Evolutionary conservation across 768 basidiomycete genomes (phyloP), one percentile per base, ranked within the genome.

Genomic region (Tubosaeta sp.): DNA sequence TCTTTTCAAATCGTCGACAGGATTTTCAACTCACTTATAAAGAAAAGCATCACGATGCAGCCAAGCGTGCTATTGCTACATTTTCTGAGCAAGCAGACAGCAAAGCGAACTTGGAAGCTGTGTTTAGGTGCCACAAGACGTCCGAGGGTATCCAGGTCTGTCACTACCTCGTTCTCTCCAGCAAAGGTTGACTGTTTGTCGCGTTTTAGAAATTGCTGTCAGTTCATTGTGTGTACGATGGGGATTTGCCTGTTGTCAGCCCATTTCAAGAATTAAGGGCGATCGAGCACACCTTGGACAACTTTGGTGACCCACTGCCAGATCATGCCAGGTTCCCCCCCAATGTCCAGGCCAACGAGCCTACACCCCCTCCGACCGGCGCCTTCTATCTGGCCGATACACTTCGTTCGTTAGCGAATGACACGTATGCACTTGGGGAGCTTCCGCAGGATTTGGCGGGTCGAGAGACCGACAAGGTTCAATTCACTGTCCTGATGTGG

Each of bases 171-270:
- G 11, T 33, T 27, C 31, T 48, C 16, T 5, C 5, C 3, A 13
- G 11, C 4, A 33, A 27, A 3, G 22, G n/a, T 32, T 19, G n/a
- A 39, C 47, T 16, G 25, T 42, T 19, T 33, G 26, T 38, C 48
- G 11, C 32, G 39, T 11, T 6, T 43, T 16, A 49, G 48, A 49
- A 25, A 26, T 25, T 5, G 4, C 4, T 48, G 31, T 46, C 43
- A 14, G 54, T 58, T 10, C 35, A 52, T 10, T 48, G 55, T 34
- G 48, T 48, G 17, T 58, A 56, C 29, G 57, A 58, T 10, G 57
- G 55, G 1, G 25, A 2, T 5, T 43, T 34, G 11, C 41, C 47
- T 10, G 8, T 11, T n/a, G 33, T 32, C 4, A 42, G 26, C 33
- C 49, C 49, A 2, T 50, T 50, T 11, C 10, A 13, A 26, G 42